phyloP scores from a whole-genome alignment of 2,329 filamentous ascomycete genomes.

The Penicillium sp. region DNA sequence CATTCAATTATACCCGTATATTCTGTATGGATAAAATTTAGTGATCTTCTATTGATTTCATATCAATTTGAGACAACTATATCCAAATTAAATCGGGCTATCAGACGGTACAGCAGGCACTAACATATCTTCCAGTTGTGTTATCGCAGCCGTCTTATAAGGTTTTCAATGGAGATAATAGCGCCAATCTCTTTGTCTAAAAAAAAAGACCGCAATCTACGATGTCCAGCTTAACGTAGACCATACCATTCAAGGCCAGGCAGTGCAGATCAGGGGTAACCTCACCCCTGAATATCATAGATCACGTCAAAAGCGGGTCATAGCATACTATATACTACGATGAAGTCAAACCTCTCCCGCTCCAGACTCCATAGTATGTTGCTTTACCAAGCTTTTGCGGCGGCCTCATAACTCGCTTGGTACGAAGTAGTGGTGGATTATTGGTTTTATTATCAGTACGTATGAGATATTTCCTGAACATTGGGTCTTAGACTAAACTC shows the following conservation, averaged over 20 bases:
- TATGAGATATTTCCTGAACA: neutral
- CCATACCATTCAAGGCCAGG: neutral
- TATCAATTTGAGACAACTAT: neutral
- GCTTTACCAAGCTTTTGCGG: slow-evolving; percentile 4
- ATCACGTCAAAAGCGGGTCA: slow-evolving; percentile 1
- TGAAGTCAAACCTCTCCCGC: neutral
- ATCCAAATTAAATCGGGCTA: neutral
- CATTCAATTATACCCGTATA: neutral
- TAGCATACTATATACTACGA: neutral
- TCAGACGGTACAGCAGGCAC: slow-evolving; percentile 1
- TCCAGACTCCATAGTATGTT: neutral
- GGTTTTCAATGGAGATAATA: neutral
- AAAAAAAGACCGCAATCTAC: neutral
- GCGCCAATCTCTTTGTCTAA: neutral
- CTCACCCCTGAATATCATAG: slow-evolving; percentile 1
- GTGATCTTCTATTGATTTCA: neutral
- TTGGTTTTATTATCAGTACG: neutral
- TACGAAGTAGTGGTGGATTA: neutral
- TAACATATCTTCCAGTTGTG: neutral
- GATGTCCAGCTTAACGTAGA: neutral
- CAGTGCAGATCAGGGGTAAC: neutral
- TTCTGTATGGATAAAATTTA: neutral
- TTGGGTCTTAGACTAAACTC: neutral
- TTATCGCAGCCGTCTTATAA: neutral
- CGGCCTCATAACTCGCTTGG: neutral